Conservation (phyloP, 2,329 filamentous ascomycete species). For the Fusarium globosum region DNA sequence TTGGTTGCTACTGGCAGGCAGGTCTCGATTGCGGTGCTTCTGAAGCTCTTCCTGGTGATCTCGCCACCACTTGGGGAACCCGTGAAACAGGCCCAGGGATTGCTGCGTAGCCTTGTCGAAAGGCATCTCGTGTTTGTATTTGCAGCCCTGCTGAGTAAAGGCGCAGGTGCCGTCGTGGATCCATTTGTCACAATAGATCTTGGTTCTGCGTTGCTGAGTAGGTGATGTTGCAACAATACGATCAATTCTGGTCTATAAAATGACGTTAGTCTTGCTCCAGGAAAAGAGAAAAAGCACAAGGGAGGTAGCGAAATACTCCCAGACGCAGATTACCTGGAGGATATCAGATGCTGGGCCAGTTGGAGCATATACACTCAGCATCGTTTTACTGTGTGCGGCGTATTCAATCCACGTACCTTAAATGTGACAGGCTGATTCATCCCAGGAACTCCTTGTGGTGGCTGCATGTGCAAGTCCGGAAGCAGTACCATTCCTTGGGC, state of each 20-base stretch:
- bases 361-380: slow-evolving; percentile 46
- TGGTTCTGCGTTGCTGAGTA: slow-evolving; percentile 61
- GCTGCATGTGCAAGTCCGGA: slow-evolving; percentile 53
- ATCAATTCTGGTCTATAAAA: slow-evolving; percentile 49
- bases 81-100: slow-evolving; percentile 76
- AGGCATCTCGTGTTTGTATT: slow-evolving; percentile 93
- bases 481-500: slow-evolving; percentile 60
- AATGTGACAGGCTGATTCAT: slow-evolving; percentile 52
- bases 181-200: slow-evolving; percentile 91
- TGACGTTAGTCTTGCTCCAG: slow-evolving; percentile 4
- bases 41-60: slow-evolving; percentile 62
- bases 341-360: slow-evolving; percentile 43
- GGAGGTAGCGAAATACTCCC: neutral
- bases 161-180: slow-evolving; percentile 86
- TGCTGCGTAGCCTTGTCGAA: slow-evolving; percentile 72
- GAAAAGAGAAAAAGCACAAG: neutral
- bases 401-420: slow-evolving; percentile 52
- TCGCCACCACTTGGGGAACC: slow-evolving; percentile 70
- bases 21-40: slow-evolving; percentile 25
- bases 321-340: slow-evolving; percentile 48
- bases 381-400: slow-evolving; percentile 21
- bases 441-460: slow-evolving; percentile 52
- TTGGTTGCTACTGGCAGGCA: neutral
- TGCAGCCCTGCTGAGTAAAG: slow-evolving; percentile 86
- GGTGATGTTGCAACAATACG: slow-evolving; percentile 49